Base-by-base conservation (phyloP, 208 protist genomes). In the Trypanosoma boissoni region DNA sequence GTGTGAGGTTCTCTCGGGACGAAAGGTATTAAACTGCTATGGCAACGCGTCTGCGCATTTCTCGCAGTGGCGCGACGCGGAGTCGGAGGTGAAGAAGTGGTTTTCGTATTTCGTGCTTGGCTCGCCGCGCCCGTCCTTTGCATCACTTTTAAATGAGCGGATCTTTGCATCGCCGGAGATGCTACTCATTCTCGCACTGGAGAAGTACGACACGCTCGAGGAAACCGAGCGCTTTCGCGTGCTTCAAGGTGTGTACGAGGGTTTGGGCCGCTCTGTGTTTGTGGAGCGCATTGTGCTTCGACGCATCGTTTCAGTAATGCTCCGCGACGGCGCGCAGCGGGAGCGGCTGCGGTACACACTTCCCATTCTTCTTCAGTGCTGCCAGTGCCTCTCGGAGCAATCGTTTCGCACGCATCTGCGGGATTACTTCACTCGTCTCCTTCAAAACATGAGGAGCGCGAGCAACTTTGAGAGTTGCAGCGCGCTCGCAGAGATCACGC, bases 281-380 rank as follows among this genome's bases (percentile, higher is more conserved):
- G 76, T 62, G 27, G 73, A 78, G 60, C 27, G 46, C 7, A 56
- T 82, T 4, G 28, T 88, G 2, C 16, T 78, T 10, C 64, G 56
- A 4, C 20, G 60, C 6, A 60, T 88, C 7, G 59, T 88, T 58
- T 76, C 76, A n/a, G 58, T 78, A 36, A 74, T 84, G 77, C 41
- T 60, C 53, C 69, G 67, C 12, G 74, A 73, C 56, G 73, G 65
- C 58, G 53, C 36, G 32, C 44, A 69, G 29, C 58, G 80, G 21
- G 54, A 42, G 31, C 75, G 79, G 76, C 59, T 81, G 43, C 64
- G 69, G 16, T 88, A 74, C 50, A 56, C 70, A 27, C 59, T 85
- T 27, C 81, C 77, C 2, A 73, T 88, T 53, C 50, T 85, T 12
- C 52, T 88, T 9, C 64, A 75, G 37, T 82, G 72, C 36, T 49